Percentiles rank a stretch among this genome's conserved stretches.
Evolutionary conservation across 441 rosid genomes (phyloP).

Genomic region (Isatis lusitanica): DNA sequence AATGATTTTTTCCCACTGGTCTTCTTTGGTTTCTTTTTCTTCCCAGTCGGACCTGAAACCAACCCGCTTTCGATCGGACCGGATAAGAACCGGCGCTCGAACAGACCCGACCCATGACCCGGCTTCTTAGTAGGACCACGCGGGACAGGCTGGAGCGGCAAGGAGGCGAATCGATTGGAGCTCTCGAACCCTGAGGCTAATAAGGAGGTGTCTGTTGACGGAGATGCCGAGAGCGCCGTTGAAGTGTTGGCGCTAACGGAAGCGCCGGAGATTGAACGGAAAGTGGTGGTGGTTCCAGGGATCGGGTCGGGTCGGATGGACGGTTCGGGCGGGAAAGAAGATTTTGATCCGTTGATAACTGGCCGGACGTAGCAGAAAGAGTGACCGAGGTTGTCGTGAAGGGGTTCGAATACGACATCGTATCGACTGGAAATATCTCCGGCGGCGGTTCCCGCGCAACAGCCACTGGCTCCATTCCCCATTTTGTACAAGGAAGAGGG

Average conservation of each 20-base stretch:
- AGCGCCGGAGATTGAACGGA: constrained; percentile 70
- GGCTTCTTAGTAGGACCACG: constrained; percentile 35
- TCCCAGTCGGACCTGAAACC: constrained; percentile 53
- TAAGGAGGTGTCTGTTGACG: constrained; percentile 32
- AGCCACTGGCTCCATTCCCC: constrained; percentile 49
- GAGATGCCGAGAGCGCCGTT: constrained; percentile 46
- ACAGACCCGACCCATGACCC: constrained; percentile 34
- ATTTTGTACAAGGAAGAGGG: constrained; percentile 7
- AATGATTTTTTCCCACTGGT: constrained; percentile 28
- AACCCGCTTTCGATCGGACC: constrained; percentile 74
- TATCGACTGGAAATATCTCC: constrained; percentile 40
- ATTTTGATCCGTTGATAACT: constrained; percentile 13
- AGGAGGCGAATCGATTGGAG: constrained; percentile 55
- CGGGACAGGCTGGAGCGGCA: constrained; percentile 62
- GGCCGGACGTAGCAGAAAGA: constrained; percentile 60
- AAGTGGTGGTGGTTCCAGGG: constrained; percentile 41
- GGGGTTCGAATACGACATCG: constrained; percentile 23
- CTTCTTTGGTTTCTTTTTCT: constrained; percentile 37
- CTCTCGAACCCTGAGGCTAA: constrained; percentile 53
- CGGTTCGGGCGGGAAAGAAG: constrained; percentile 37
- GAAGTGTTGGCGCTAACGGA: constrained; percentile 71
- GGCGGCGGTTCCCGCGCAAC: constrained; percentile 42
- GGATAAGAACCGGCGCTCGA: constrained; percentile 50
- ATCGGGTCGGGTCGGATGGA: constrained; percentile 34
- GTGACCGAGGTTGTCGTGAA: constrained; percentile 50